Conservation (phyloP, 495 filamentous ascomycete genomes). For the Diplogelasinospora grovesii region DNA sequence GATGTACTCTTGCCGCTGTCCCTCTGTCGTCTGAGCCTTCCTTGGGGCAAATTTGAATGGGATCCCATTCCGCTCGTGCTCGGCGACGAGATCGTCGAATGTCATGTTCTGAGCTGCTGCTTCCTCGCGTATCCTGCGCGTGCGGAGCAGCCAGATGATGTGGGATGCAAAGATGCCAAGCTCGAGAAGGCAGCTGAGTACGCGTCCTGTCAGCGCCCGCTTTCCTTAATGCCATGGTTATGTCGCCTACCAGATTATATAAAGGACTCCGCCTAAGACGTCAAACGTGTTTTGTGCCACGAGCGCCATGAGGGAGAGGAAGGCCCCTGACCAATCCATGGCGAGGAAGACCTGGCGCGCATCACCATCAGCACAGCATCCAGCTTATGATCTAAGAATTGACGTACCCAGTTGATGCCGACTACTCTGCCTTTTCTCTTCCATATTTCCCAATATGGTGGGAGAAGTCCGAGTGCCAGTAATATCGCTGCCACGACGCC, state of each 20-base stretch:
- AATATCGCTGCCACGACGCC: slow-evolving; percentile 62
- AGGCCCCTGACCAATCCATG: slow-evolving; percentile 64
- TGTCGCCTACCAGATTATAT: slow-evolving; percentile 57
- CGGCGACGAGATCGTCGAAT: slow-evolving; percentile 56
- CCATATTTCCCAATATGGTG: slow-evolving; percentile 66
- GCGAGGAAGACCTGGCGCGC: slow-evolving; percentile 52
- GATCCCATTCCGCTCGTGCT: slow-evolving; percentile 25
- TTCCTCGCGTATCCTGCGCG: slow-evolving; percentile 50
- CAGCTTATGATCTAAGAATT: not conserved
- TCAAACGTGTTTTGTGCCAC: slow-evolving; percentile 67
- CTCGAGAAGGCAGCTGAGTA: slow-evolving; percentile 53
- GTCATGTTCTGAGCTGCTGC: slow-evolving; percentile 51
- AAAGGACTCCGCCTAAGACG: slow-evolving; percentile 59
- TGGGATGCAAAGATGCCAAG: slow-evolving; percentile 64
- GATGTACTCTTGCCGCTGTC: too few relatives aligned
- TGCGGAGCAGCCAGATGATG: slow-evolving; percentile 59
- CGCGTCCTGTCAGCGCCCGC: too few relatives aligned
- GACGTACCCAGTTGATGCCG: slow-evolving; percentile 51
- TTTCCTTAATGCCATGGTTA: too few relatives aligned
- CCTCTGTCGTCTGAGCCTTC: slow-evolving; percentile 3
- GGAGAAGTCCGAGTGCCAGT: slow-evolving; percentile 63
- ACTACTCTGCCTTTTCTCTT: slow-evolving; percentile 63
- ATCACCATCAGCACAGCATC: slow-evolving; percentile 1
- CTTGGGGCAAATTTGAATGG: slow-evolving; percentile 39
- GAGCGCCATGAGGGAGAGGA: slow-evolving; percentile 69